Percentiles rank a stretch among this genome's conserved stretches.
Conservation (phyloP, 192 early-diverging fungal genomes). For the Martensiomyces pterosporus region DNA sequence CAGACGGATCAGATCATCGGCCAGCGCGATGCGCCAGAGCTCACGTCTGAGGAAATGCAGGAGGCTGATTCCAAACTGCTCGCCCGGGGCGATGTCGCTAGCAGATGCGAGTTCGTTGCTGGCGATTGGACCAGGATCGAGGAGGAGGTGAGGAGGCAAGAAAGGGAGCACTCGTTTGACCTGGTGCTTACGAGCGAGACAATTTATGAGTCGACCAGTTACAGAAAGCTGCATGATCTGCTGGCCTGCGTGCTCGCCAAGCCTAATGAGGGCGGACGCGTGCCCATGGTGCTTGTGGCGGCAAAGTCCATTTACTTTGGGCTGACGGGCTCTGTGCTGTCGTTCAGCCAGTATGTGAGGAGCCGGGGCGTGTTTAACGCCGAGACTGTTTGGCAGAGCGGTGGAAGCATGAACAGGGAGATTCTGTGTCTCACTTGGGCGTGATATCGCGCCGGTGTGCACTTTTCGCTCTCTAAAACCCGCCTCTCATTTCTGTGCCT, state of each 20-base stretch:
- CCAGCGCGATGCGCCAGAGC: constrained; percentile 32
- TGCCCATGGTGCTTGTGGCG: constrained; percentile 60
- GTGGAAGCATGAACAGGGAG: constrained; percentile 64
- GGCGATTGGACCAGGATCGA: constrained; percentile 65
- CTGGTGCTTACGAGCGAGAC: constrained; percentile 75
- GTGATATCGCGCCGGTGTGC: too few species aligned
- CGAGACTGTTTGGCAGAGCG: constrained; percentile 58
- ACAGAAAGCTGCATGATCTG: constrained; percentile 58
- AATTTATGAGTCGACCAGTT: constrained; percentile 65
- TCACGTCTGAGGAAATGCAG: constrained; percentile 32
- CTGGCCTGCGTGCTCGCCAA: constrained; percentile 43
- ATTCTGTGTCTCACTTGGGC: constrained; percentile 61
- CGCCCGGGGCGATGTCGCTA: constrained; percentile 5
- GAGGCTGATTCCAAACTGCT: constrained; percentile 27
- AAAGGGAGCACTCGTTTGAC: constrained; percentile 58
- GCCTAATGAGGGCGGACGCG: constrained; percentile 17
- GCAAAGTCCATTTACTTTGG: constrained; percentile 97
- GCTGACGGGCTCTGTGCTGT: constrained; percentile 75
- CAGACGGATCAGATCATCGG: constrained; percentile 34
- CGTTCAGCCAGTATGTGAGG: constrained; percentile 65
- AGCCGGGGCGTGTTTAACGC: constrained; percentile 52
- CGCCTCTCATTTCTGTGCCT: too few species aligned
- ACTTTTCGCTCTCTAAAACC: too few species aligned
- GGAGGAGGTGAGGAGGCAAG: constrained; percentile 39
- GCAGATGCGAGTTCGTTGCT: constrained; percentile 56